phyloP scores from a whole-genome alignment of 2,329 filamentous ascomycete species.

The Elsinoe perseae region DNA sequence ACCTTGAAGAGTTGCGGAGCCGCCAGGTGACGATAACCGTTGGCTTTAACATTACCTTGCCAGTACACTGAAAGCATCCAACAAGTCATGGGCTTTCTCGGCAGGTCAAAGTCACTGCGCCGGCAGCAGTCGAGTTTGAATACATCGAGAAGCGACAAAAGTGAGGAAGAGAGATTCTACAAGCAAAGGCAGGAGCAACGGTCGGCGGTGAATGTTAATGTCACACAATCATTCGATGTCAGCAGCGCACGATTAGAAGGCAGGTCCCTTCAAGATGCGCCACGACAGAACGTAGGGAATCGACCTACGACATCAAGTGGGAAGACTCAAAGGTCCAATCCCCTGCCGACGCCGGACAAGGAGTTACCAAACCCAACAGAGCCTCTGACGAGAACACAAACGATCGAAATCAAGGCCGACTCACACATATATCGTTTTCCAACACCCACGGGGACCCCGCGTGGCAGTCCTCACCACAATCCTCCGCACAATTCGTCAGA shows the following conservation, averaged over 20 bases:
- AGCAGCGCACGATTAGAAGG: background rate
- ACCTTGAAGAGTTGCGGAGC: background rate
- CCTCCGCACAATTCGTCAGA: background rate
- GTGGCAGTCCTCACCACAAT: background rate
- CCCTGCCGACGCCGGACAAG: slow-evolving; percentile 12
- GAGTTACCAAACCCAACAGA: background rate
- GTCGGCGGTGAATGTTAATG: slow-evolving; percentile 8
- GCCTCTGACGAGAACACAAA: background rate
- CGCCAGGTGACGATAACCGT: background rate
- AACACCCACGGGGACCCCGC: slow-evolving; percentile 10
- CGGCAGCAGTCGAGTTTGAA: slow-evolving; percentile 16
- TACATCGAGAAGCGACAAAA: slow-evolving; percentile 15
- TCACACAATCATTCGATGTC: slow-evolving; percentile 7
- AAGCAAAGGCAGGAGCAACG: slow-evolving; percentile 1
- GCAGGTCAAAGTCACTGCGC: slow-evolving; percentile 18
- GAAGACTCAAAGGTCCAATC: background rate
- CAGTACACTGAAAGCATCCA: background rate
- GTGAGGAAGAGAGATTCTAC: slow-evolving; percentile 13
- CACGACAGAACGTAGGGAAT: background rate
- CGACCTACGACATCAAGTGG: background rate
- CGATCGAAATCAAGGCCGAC: slow-evolving; percentile 11
- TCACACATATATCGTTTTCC: slow-evolving; percentile 13
- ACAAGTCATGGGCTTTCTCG: slow-evolving; percentile 18
- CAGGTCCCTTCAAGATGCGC: slow-evolving; percentile 1
- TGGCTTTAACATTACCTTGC: background rate